phyloP scores from a whole-genome alignment of 31 red algal species.

The Porphyra umbilicalis region DNA sequence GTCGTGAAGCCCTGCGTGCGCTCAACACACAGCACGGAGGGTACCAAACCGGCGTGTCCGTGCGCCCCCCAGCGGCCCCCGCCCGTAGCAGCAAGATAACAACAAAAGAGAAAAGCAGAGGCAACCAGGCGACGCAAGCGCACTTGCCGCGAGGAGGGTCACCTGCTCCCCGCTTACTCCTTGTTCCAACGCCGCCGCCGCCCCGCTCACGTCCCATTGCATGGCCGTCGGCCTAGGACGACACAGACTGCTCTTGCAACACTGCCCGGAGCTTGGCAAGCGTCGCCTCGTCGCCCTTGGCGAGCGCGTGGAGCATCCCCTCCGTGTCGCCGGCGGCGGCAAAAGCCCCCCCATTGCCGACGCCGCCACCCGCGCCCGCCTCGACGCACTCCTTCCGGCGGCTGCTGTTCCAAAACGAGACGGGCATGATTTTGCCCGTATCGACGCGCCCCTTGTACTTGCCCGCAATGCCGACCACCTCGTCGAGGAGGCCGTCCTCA shows the following conservation, averaged over 20 bases:
- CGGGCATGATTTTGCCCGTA: conserved; percentile 84
- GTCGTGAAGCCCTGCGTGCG: too few species aligned
- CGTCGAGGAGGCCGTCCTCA: conserved; percentile 81
- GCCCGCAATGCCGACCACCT: conserved; percentile 86
- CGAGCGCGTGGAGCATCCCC: conserved; percentile 68
- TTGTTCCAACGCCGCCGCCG: too few species aligned
- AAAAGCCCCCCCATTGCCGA: too few species aligned
- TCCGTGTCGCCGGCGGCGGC: conserved; percentile 67
- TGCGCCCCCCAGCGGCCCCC: too few species aligned
- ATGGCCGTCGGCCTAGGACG: not conserved
- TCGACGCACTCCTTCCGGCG: conserved; percentile 66
- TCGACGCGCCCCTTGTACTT: conserved; percentile 86
- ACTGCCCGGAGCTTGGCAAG: conserved; percentile 68
- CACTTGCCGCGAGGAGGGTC: too few species aligned
- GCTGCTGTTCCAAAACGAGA: conserved; percentile 88
- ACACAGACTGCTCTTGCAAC: conserved; percentile 18
- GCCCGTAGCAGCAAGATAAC: too few species aligned
- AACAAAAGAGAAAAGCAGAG: too few species aligned
- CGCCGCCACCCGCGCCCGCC: conserved; percentile 40
- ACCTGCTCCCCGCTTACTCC: too few species aligned
- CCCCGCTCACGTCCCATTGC: not conserved
- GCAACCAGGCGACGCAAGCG: too few species aligned
- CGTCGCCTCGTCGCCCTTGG: conserved; percentile 58
- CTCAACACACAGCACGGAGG: too few species aligned
- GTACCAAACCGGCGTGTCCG: too few species aligned